phyloP scores from a whole-genome alignment of 768 basidiomycete genomes.

The Suillus placidus region DNA sequence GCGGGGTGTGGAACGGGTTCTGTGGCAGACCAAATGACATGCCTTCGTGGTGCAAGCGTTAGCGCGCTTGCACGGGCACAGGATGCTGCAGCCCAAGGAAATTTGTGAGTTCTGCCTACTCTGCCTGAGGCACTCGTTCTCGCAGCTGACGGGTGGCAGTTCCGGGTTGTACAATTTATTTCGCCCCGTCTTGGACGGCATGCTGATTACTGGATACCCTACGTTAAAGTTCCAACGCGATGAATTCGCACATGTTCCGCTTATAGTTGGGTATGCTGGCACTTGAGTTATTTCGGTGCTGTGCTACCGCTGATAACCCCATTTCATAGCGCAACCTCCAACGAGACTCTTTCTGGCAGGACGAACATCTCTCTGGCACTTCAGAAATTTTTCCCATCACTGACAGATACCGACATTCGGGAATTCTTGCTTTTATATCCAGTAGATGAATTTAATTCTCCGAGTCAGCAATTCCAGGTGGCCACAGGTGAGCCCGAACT shows the following conservation, averaged over 20 bases:
- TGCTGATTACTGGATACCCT: slow-evolving; percentile 51
- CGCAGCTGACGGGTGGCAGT: slow-evolving; percentile 25
- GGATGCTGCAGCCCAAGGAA: slow-evolving; percentile 44
- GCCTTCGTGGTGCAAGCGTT: slow-evolving; percentile 53
- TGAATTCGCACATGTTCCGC: slow-evolving; percentile 50
- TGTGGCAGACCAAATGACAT: slow-evolving; percentile 41
- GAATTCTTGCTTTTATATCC: slow-evolving; percentile 47
- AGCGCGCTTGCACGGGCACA: slow-evolving; percentile 58
- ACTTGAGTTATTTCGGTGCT: slow-evolving; percentile 2
- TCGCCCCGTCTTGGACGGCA: slow-evolving; percentile 59
- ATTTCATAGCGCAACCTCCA: slow-evolving; percentile 50
- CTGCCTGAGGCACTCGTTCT: slow-evolving; percentile 4
- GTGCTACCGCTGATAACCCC: background rate
- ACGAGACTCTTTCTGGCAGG: slow-evolving; percentile 57
- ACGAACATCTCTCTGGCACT: slow-evolving; percentile 41
- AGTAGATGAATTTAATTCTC: slow-evolving; percentile 44
- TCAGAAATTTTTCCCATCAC: slow-evolving; percentile 46
- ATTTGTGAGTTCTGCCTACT: slow-evolving; percentile 41
- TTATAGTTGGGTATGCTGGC: slow-evolving; percentile 57
- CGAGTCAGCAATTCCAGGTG: slow-evolving; percentile 45
- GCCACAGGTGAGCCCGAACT: slow-evolving; percentile 53
- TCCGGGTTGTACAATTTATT: slow-evolving; percentile 49
- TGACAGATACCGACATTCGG: slow-evolving; percentile 42
- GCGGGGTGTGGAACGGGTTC: slow-evolving; percentile 53
- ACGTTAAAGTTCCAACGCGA: slow-evolving; percentile 48